Percentiles rank a stretch among this genome's conserved stretches.
These are phyloP conservation scores for Meripilus lineatus DNA, from an alignment of 1,284 basidiomycete genomes.

Conservation along the genomic window DNA sequence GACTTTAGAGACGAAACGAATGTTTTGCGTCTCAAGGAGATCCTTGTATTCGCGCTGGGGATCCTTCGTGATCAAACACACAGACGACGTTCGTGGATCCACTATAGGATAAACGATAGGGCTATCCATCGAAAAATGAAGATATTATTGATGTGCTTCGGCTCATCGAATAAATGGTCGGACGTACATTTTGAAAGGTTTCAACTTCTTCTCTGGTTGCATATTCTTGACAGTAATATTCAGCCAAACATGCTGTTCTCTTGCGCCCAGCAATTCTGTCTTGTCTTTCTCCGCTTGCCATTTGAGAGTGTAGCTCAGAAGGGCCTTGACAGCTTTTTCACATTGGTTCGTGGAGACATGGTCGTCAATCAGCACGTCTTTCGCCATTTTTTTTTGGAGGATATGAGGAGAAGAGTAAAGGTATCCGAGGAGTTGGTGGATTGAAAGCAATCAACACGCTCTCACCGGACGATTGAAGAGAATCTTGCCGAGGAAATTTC, in stretches of 20 bases:
- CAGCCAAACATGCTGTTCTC: slow-evolving; percentile 84
- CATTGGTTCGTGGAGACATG: slow-evolving; percentile 74
- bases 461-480: too few species aligned
- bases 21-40: slow-evolving; percentile 69
- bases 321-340: slow-evolving; percentile 70
- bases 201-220: slow-evolving; percentile 70
- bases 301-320: slow-evolving; percentile 67
- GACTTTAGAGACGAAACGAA: slow-evolving; percentile 91
- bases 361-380: slow-evolving; percentile 55
- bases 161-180: neutral
- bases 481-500: slow-evolving; percentile 1
- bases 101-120: slow-evolving; percentile 79
- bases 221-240: slow-evolving; percentile 82
- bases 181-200: slow-evolving; percentile 80
- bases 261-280: slow-evolving; percentile 72
- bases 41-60: slow-evolving; percentile 97
- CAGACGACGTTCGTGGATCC: slow-evolving; percentile 71
- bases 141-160: neutral
- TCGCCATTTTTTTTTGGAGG: slow-evolving; percentile 39
- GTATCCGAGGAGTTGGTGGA: too few species aligned
- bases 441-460: too few species aligned
- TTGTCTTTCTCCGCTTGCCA: slow-evolving; percentile 61
- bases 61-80: slow-evolving; percentile 94
- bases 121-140: slow-evolving; percentile 32
- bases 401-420: too few species aligned